Evolutionary conservation across 352 stramenopile species (phyloP).

Genomic region (Pythium pectinolyticum): DNA sequence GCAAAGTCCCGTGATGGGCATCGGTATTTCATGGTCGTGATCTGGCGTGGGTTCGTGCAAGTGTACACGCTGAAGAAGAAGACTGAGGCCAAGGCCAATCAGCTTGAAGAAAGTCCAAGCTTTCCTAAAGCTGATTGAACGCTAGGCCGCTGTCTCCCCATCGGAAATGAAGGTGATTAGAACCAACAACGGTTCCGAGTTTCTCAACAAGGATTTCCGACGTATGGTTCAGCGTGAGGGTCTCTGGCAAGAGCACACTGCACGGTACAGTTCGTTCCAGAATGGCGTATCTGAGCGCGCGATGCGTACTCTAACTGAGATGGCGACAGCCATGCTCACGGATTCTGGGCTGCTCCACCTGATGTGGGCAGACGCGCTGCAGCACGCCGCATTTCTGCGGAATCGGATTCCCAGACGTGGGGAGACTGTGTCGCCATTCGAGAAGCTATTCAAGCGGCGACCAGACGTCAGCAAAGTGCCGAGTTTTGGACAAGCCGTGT

Average conservation of each 20-base stretch:
- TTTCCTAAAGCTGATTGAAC: background rate
- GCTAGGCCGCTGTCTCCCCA: background rate
- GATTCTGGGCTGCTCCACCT: conserved; percentile 10
- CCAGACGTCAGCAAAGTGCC: conserved; percentile 1
- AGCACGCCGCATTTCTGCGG: conserved; percentile 1
- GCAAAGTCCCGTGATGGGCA: background rate
- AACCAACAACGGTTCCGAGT: conserved; percentile 23
- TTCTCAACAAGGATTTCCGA: conserved; percentile 15
- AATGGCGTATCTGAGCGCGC: conserved; percentile 25
- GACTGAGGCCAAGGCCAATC: background rate
- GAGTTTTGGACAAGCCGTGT: conserved; percentile 3
- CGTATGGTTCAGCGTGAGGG: conserved; percentile 1
- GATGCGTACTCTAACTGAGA: conserved; percentile 22
- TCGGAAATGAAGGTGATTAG: conserved; percentile 1
- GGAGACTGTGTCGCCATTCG: background rate
- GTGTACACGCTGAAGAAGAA: background rate
- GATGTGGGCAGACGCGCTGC: conserved; percentile 9
- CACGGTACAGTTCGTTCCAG: conserved; percentile 15
- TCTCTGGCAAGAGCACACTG: conserved; percentile 20
- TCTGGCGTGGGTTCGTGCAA: background rate
- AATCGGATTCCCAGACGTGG: conserved; percentile 1
- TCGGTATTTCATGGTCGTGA: background rate
- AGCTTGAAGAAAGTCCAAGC: background rate
- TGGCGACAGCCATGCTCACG: conserved; percentile 16
- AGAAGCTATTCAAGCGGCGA: background rate